Conservation (phyloP, 805 yeast genomes). For the Yarrowia sp. region DNA sequence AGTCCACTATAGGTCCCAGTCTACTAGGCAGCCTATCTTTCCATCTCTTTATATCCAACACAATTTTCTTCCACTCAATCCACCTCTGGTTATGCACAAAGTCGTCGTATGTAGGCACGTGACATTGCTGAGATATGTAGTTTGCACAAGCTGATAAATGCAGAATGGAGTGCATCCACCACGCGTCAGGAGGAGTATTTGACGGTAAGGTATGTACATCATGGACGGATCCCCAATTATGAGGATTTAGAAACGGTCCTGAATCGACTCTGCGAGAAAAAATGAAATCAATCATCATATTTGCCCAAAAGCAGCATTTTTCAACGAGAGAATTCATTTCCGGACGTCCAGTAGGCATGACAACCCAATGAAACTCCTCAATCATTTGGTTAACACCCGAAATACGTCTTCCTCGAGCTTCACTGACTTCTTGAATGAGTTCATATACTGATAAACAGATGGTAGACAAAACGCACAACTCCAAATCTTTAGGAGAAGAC, state of each 20-base stretch:
- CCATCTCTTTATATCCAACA: constrained; percentile 13
- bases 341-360: background rate
- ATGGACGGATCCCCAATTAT: constrained; percentile 8
- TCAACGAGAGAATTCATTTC: constrained; percentile 13
- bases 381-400: constrained; percentile 16
- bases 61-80: constrained; percentile 15
- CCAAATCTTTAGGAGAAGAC: background rate
- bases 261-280: constrained; percentile 14
- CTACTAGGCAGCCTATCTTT: constrained; percentile 2
- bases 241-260: constrained; percentile 8
- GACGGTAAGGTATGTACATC: constrained; percentile 13
- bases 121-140: constrained; percentile 9
- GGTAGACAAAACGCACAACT: constrained; percentile 1
- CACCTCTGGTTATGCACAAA: constrained; percentile 21
- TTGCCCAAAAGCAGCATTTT: constrained; percentile 21
- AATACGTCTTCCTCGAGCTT: constrained; percentile 9
- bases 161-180: constrained; percentile 22
- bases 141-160: background rate
- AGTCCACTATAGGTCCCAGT: background rate
- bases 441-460: constrained; percentile 10
- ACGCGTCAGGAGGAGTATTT: constrained; percentile 1
- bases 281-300: constrained; percentile 21
- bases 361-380: constrained; percentile 24
- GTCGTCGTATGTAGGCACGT: constrained; percentile 19
- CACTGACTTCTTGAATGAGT: constrained; percentile 14